A percentile compares a stretch with the other conserved stretches of the same genome.
phyloP scores from a whole-genome alignment of 306 rosid species.

The Quercus berberidifolia region DNA sequence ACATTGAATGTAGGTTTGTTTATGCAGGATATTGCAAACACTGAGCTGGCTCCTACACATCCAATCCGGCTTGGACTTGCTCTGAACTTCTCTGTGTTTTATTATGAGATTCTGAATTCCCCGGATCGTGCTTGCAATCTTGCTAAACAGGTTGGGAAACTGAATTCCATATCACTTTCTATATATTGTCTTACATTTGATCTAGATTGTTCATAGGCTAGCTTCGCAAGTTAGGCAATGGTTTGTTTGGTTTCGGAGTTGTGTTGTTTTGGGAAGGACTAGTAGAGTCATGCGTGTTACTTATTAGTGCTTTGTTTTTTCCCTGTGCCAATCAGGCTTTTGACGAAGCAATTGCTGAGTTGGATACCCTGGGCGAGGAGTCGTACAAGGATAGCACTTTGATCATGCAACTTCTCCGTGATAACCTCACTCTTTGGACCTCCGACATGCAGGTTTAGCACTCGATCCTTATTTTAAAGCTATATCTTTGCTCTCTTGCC shows the following conservation, averaged over 20 bases:
- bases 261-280: not conserved
- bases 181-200: not conserved
- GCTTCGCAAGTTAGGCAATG: not conserved
- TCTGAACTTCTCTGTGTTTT: conserved; percentile 89
- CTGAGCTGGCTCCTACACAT: conserved; percentile 91
- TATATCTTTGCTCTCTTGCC: not conserved
- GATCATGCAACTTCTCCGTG: conserved; percentile 99
- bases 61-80: conserved; percentile 99
- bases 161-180: not conserved
- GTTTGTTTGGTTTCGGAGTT: not conserved
- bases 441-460: conserved; percentile 93
- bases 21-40: conserved; percentile 80
- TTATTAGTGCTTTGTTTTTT: conserved; percentile 1
- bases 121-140: conserved; percentile 99
- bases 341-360: conserved; percentile 98
- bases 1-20: not conserved
- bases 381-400: conserved; percentile 99
- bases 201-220: not conserved
- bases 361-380: conserved; percentile 97
- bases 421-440: conserved; percentile 98
- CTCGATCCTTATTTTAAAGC: not conserved
- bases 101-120: conserved; percentile 95
- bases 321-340: conserved; percentile 55
- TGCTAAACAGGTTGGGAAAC: conserved; percentile 79
- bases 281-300: not conserved